These are phyloP conservation scores for Peronospora belbahrii DNA, from an alignment of 352 stramenopile genomes.

Conservation along the genomic window DNA sequence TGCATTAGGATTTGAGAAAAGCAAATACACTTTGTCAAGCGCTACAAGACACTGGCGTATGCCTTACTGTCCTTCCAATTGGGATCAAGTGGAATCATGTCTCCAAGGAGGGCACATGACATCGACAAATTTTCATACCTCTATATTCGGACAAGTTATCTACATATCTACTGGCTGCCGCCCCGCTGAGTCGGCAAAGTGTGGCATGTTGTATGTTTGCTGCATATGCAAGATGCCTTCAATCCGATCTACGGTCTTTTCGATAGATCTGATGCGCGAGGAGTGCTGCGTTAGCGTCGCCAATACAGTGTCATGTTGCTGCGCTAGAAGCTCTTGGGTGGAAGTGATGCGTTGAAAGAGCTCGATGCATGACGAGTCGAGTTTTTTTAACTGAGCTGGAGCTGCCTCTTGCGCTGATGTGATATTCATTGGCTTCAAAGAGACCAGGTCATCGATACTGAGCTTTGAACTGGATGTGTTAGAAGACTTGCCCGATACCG, in stretches of 20 bases:
- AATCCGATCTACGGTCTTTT: conserved; percentile 37
- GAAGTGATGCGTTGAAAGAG: conserved; percentile 55
- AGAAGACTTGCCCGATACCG: conserved; percentile 3
- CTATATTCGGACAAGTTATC: not conserved
- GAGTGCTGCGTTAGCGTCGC: conserved; percentile 39
- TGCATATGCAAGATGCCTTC: conserved; percentile 32
- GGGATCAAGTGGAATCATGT: not conserved
- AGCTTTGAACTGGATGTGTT: conserved; percentile 16
- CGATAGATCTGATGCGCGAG: conserved; percentile 45
- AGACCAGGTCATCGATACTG: conserved; percentile 24
- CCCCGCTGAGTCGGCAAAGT: not conserved
- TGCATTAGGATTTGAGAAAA: conserved; percentile 16
- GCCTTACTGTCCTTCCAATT: conserved; percentile 17
- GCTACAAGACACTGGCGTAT: conserved; percentile 14
- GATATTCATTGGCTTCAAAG: conserved; percentile 6
- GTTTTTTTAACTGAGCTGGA: conserved; percentile 12
- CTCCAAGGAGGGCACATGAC: not conserved
- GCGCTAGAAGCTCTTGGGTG: conserved; percentile 56
- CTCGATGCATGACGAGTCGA: conserved; percentile 34
- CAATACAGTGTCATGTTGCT: conserved; percentile 41
- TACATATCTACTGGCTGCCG: conserved; percentile 19
- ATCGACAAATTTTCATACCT: not conserved
- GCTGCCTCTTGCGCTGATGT: conserved; percentile 4
- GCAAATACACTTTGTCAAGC: conserved; percentile 15
- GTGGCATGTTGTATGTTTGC: conserved; percentile 14